phyloP scores from a whole-genome alignment of 306 rosid species.

The Citrullus amarus region DNA sequence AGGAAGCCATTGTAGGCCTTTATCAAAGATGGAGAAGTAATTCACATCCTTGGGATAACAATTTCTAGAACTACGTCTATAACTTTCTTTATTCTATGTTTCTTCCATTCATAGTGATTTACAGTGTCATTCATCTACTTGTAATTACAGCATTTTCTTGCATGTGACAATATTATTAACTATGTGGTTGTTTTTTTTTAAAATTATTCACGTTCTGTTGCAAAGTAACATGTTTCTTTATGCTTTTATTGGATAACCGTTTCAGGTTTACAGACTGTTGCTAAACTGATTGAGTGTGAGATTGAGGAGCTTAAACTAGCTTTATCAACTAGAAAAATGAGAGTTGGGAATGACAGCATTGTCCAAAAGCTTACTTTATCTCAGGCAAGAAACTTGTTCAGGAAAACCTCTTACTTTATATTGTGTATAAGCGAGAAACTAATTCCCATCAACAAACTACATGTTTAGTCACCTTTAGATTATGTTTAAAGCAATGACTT shows the following conservation, averaged over 20 bases:
- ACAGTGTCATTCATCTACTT: not conserved
- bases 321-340: constrained; percentile 84
- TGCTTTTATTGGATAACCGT: not conserved
- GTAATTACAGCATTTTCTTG: not conserved
- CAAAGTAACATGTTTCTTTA: not conserved
- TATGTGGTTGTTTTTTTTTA: not conserved
- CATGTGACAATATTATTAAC: not conserved
- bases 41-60: not conserved
- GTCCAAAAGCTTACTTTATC: constrained; percentile 76
- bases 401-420: not conserved
- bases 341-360: constrained; percentile 76
- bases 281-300: constrained; percentile 70
- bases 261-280: constrained; percentile 53
- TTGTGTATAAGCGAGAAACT: not conserved
- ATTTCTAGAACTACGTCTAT: not conserved
- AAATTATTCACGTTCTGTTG: not conserved
- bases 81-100: not conserved
- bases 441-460: not conserved
- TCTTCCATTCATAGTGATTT: not conserved
- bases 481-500: not conserved
- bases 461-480: not conserved
- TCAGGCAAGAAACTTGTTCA: constrained; percentile 50
- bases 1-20: not conserved
- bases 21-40: not conserved
- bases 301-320: constrained; percentile 70